Evolutionary conservation across 805 yeast genomes (phyloP).

Genomic region (Hanseniaspora occidentalis): DNA sequence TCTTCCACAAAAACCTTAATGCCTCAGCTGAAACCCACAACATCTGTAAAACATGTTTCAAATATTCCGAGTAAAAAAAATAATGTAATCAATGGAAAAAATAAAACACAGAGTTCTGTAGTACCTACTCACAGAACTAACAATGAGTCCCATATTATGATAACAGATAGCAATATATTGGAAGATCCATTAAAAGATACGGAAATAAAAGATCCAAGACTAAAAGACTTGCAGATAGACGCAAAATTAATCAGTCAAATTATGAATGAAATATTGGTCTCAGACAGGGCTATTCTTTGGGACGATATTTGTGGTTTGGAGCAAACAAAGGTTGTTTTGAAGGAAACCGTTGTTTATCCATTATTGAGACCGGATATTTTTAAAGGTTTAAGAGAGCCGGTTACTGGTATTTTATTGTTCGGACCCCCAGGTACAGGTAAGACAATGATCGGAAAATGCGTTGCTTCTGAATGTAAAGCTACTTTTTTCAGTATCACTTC

Average conservation of each 20-base stretch:
- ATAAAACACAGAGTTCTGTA: too few species aligned
- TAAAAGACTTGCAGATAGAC: neutral
- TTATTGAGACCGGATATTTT: conserved; percentile 88
- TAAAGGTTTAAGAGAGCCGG: conserved; percentile 84
- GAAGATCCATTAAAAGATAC: neutral
- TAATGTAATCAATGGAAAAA: too few species aligned
- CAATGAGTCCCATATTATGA: neutral
- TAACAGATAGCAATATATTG: neutral
- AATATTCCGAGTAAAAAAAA: neutral
- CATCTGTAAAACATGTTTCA: neutral
- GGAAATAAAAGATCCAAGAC: neutral
- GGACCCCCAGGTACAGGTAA: conserved; percentile 99
- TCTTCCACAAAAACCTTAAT: too few species aligned
- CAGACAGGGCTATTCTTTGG: conserved; percentile 52
- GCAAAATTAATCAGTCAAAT: neutral
- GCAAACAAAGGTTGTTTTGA: conserved; percentile 71
- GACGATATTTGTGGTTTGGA: conserved; percentile 90
- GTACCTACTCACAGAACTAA: neutral
- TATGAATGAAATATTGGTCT: neutral
- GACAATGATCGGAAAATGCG: conserved; percentile 94
- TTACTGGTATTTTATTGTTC: conserved; percentile 87
- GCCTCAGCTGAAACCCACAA: too few species aligned
- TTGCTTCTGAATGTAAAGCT: conserved; percentile 87
- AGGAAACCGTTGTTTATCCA: conserved; percentile 94
- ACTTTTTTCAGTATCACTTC: conserved; percentile 89